Base-by-base conservation (phyloP, 805 yeast genomes). In the Candida endomychidarum region DNA sequence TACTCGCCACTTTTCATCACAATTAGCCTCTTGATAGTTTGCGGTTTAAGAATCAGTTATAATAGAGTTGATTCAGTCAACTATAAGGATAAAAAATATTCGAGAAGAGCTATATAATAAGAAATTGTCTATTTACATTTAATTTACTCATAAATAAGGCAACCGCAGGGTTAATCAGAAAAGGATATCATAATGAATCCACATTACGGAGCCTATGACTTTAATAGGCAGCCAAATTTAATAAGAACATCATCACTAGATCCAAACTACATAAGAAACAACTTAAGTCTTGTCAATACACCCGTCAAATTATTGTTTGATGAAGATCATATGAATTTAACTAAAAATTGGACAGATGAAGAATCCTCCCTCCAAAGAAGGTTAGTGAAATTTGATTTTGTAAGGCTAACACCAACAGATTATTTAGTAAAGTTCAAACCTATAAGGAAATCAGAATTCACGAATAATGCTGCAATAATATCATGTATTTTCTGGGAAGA, bases 401-500 rank as follows among this genome's bases (percentile, higher is more conserved):
- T 46, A 6, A 71, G 67, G 42, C 48, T 52, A 53, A 59, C 37
- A 46, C 61, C 38, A 50, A 63, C 46, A 46, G 72, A 45, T 42
- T 63, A 47, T 33, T 30, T 41, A 14, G 63, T 75, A 23, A 53
- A 59, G 16, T 71, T 74, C 44, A 48, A 56, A 23, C 61, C 75
- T 2, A 62, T 62, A 4, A 65, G 29, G 35, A 57, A 29, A 57
- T 59, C 21, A 52, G 62, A 46, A 54, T 72, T 34, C 65, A 70
- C 52, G 39, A 58, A 29, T 52, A 64, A 67, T 4, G 63, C 63
- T 36, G 71, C 77, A 6, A 74, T 77, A 12, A 68, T 81, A 14
- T 72, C 80, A 14, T 82, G 88, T 53, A 79, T 81, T 22, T 70
- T 66, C 53, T 79, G 84, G 81, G 58, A 62, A 28, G 77, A 72